These are phyloP conservation scores for Pseudogymnoascus sp. DNA, from an alignment of 2,329 filamentous ascomycete species.

Conservation along the genomic window DNA sequence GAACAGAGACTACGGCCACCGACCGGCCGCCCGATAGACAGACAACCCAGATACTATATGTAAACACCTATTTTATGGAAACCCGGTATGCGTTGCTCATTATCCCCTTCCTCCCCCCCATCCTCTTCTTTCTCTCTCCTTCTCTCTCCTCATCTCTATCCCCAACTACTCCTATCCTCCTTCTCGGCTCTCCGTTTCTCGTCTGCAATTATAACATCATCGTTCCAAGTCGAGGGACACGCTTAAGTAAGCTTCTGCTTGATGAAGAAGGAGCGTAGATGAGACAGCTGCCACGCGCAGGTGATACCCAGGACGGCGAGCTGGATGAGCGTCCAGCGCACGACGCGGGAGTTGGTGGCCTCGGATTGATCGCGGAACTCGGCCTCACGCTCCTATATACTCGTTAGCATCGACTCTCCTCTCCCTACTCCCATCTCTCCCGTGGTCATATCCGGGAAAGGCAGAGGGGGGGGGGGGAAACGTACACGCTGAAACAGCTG, in stretches of 20 bases:
- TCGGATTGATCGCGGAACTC: slow-evolving; percentile 98
- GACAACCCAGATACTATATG: neutral
- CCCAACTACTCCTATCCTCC: neutral
- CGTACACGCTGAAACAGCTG: slow-evolving; percentile 90
- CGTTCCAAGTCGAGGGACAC: no score
- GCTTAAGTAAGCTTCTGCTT: slow-evolving; percentile 95
- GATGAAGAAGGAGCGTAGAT: slow-evolving; percentile 96
- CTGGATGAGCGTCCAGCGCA: slow-evolving; percentile 91
- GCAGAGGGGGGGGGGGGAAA: slow-evolving; percentile 9
- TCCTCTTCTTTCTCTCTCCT: neutral
- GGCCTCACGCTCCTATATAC: slow-evolving; percentile 76
- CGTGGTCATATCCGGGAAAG: neutral
- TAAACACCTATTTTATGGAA: neutral
- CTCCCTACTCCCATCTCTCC: neutral
- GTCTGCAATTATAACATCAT: no score
- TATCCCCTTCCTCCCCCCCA: neutral
- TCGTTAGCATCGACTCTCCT: slow-evolving; percentile 7
- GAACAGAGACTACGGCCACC: neutral
- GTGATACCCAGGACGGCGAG: slow-evolving; percentile 74
- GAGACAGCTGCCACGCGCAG: slow-evolving; percentile 94
- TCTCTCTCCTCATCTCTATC: no score
- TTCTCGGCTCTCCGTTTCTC: neutral
- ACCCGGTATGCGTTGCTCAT: slow-evolving; percentile 1
- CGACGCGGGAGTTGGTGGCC: slow-evolving; percentile 79
- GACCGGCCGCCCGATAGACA: neutral